Base-by-base conservation (phyloP, 2,329 filamentous ascomycete species). In the Pseudogymnoascus sp. region DNA sequence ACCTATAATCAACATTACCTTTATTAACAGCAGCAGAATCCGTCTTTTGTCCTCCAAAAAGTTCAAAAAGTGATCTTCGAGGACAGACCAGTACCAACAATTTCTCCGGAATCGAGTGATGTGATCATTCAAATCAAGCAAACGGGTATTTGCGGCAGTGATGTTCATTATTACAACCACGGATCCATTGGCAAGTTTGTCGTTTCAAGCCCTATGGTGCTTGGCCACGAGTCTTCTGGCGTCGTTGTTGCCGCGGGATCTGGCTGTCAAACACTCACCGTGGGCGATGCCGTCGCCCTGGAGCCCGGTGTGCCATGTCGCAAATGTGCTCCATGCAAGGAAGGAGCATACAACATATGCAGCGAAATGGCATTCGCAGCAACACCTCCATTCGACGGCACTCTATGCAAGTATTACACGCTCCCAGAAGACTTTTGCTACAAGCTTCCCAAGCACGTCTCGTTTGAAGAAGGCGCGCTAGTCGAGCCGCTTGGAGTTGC, bases 161-260 rank as follows among this genome's bases (percentile, higher is more conserved):
- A 80, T 64, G 75, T 79, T 11, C 74, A 78, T 67, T 78, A 76
- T 36, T 75, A 71, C 68, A 86, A 92, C 75, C 89, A 92, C 74
- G 88, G 89, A 22, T 82, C 84, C 73, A 88, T 88, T 68, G 85
- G 85, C 58, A 84, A 87, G 71, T 79, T 88, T 59, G 83, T 84
- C 66, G 84, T 83, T 49, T 83, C 81, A 65, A 78, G 80, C 65
- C 85, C 85, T 16, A 75, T 88, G 41, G 84, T 83, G 4, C 78
- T 87, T 1, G 82, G 82, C 23, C 82, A 84, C 63, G 82, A 84
- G 71, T 83, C 82, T 58, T 82, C 81, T 0, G 82, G 82, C 2
- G 76, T 78, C 14, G 79, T 84, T 49, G 79, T 81, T 39, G 79
- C 78, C 61, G 73, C 84, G 45, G 82, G 82, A 0, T 74, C 79